Percentiles rank a stretch among this genome's conserved stretches.
Evolutionary conservation across 495 filamentous ascomycete species (phyloP).

Genomic region (Penicillium alfredii): DNA sequence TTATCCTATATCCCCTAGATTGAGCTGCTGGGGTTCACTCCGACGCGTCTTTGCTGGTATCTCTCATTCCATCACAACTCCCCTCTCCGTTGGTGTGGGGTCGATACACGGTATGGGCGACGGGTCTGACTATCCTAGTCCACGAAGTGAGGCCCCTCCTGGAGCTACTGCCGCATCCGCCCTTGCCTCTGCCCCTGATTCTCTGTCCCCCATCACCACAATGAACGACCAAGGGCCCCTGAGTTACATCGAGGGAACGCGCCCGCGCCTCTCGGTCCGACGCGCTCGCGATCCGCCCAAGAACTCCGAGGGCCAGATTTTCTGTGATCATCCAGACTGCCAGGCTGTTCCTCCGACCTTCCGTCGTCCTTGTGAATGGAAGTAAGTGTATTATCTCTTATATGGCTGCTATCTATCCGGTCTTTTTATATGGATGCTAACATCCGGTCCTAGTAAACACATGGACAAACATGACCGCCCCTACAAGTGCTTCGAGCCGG

Average conservation of each 20-base stretch:
- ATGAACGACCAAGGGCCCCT: slow-evolving; percentile 38
- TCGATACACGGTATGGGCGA: slow-evolving; percentile 41
- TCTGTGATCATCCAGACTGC: slow-evolving; percentile 61
- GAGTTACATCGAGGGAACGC: slow-evolving; percentile 36
- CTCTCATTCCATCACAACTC: slow-evolving; percentile 18
- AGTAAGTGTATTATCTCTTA: slow-evolving; percentile 51
- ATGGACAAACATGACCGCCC: slow-evolving; percentile 96
- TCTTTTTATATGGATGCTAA: slow-evolving; percentile 18
- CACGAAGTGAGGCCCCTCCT: slow-evolving; percentile 44
- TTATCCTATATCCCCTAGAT: no score
- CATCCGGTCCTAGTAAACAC: slow-evolving; percentile 61
- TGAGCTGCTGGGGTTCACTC: no score
- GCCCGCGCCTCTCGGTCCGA: slow-evolving; percentile 42
- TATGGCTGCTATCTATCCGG: no score
- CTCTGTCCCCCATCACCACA: slow-evolving; percentile 32
- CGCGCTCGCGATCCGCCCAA: slow-evolving; percentile 52
- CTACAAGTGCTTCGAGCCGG: slow-evolving; percentile 69
- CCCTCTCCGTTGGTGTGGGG: slow-evolving; percentile 35
- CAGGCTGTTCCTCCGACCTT: slow-evolving; percentile 54
- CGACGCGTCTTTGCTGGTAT: slow-evolving; percentile 25
- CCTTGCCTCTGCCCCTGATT: slow-evolving; percentile 36
- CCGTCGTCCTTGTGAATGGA: slow-evolving; percentile 84
- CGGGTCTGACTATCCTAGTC: slow-evolving; percentile 48
- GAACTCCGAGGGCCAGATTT: slow-evolving; percentile 63
- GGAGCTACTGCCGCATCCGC: slow-evolving; percentile 33